These are phyloP conservation scores for Bimuria novae-zelandiae DNA, from an alignment of 2,329 filamentous ascomycete genomes.

Conservation along the genomic window DNA sequence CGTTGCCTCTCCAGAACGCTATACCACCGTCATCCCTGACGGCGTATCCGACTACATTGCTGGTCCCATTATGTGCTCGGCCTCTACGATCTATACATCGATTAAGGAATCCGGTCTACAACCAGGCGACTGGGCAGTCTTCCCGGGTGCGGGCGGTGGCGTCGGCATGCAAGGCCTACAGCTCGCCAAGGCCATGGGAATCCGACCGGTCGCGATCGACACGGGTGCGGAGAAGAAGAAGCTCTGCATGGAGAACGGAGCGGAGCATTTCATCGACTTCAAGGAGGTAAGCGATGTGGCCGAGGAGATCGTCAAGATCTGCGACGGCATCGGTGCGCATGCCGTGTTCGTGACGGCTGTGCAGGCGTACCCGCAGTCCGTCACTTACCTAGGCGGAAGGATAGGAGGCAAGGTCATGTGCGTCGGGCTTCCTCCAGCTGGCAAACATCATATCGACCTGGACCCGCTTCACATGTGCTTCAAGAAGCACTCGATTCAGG, in stretches of 20 bases:
- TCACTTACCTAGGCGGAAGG: slow-evolving; percentile 49
- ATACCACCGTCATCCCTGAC: slow-evolving; percentile 60
- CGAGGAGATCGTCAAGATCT: slow-evolving; percentile 38
- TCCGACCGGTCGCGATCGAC: slow-evolving; percentile 44
- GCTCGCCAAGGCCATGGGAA: slow-evolving; percentile 47
- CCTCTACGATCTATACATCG: slow-evolving; percentile 62
- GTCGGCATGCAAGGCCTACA: slow-evolving; percentile 64
- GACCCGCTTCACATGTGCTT: slow-evolving; percentile 43
- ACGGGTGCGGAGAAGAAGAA: slow-evolving; percentile 43
- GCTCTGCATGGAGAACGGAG: slow-evolving; percentile 39
- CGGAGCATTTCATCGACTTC: slow-evolving; percentile 47
- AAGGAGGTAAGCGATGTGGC: slow-evolving; percentile 38
- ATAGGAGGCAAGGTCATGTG: slow-evolving; percentile 60
- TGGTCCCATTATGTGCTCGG: slow-evolving; percentile 65
- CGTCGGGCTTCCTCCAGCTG: slow-evolving; percentile 49
- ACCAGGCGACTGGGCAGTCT: slow-evolving; percentile 58
- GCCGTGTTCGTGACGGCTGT: slow-evolving; percentile 47
- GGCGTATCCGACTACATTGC: slow-evolving; percentile 61
- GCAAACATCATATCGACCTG: slow-evolving; percentile 36
- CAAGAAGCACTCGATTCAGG: slow-evolving; percentile 41
- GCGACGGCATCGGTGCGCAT: slow-evolving; percentile 45
- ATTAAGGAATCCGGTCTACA: slow-evolving; percentile 56
- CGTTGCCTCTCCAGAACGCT: slow-evolving; percentile 59
- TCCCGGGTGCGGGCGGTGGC: slow-evolving; percentile 52
- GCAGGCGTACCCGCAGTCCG: slow-evolving; percentile 35